phyloP scores from a whole-genome alignment of 2,329 filamentous ascomycete species.

The Verticillium tricorpus region DNA sequence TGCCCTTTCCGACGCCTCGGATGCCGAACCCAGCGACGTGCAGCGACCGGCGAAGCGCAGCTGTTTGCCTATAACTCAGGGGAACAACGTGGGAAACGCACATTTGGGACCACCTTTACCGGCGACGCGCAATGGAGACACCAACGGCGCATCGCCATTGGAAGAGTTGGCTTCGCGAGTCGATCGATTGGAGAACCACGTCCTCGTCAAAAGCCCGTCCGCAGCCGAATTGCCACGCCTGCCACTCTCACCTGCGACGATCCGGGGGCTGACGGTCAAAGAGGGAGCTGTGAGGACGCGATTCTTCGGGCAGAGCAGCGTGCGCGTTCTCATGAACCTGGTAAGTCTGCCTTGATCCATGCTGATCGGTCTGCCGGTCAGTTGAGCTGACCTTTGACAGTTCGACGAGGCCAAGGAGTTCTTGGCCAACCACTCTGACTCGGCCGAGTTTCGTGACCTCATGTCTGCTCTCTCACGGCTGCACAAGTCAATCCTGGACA shows the following conservation, averaged over 20 bases:
- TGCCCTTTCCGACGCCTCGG: conserved; percentile 45
- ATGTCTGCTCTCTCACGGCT: conserved; percentile 42
- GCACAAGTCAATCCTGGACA: conserved; percentile 42
- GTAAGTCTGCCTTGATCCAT: conserved; percentile 26
- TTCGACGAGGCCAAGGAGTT: conserved; percentile 51
- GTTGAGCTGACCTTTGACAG: conserved; percentile 23
- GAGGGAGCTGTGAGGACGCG: conserved; percentile 40
- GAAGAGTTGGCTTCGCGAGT: conserved; percentile 46
- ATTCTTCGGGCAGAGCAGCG: conserved; percentile 49
- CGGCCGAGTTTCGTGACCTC: conserved; percentile 35
- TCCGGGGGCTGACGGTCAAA: conserved; percentile 47
- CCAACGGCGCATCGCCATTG: conserved; percentile 26
- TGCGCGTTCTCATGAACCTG: conserved; percentile 48
- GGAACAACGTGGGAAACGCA: conserved; percentile 2
- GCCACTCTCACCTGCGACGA: conserved; percentile 33
- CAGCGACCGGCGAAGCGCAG: conserved; percentile 34
- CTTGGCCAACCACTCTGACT: conserved; percentile 35
- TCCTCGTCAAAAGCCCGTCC: conserved; percentile 36
- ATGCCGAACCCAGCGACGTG: conserved; percentile 28
- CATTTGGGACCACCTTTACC: background rate
- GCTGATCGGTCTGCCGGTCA: background rate
- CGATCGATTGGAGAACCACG: conserved; percentile 48
- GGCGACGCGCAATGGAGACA: conserved; percentile 22
- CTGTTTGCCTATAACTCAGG: conserved; percentile 17
- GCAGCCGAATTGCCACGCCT: conserved; percentile 30